Base-by-base conservation (phyloP, 148 eudicot species). In the Rhododendron simsii region DNA sequence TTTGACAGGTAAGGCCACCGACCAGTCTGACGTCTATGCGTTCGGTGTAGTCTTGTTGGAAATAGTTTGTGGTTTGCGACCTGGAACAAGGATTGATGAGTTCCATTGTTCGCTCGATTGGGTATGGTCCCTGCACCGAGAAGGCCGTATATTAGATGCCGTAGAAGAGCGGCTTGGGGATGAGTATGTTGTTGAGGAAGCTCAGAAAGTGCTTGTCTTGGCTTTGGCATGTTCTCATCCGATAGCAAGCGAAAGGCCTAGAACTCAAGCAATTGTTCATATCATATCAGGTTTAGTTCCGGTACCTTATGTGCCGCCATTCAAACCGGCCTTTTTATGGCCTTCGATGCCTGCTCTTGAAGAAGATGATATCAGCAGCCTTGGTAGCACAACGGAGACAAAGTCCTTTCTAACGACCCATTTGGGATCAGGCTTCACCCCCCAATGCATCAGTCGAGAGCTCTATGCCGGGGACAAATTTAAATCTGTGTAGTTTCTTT, bases 171-270 rank as follows among this genome's bases (percentile, higher is more conserved):
- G 94, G 84, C 76, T 96, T 10, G 89, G 63, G 14, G 87, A 89
- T 2, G 92, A 89, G 2, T 96, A 48, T 39, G 91, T 84, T 1
- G 82, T 47, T 0, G 95, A 92, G 81, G 97, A 95, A 84, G 98
- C 97, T 0, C 89, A 90, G 80, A 88, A 95, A 48, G 84, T 94
- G 28, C 76, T 95, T 82, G 86, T 94, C 2, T 44, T 96, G 21
- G 99, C 95, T 26, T 65, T 96, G 85, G 94, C 97, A 0, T 96
- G 99, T 80, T 94, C 93, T 2, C 97, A 95, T 77, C 99, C 98
- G 0, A 89, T 85, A 3, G 92, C 96, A 0, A 18, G 83, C 4
- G 93, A 93, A 50, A 90, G 99, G 89, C 98, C 97, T 3, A 90
- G 88, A 69, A 91, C 96, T 1, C 91, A 90, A 3, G 83, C 85